phyloP scores from a whole-genome alignment of 768 basidiomycete genomes.

The Pleurotus cornucopiae region DNA sequence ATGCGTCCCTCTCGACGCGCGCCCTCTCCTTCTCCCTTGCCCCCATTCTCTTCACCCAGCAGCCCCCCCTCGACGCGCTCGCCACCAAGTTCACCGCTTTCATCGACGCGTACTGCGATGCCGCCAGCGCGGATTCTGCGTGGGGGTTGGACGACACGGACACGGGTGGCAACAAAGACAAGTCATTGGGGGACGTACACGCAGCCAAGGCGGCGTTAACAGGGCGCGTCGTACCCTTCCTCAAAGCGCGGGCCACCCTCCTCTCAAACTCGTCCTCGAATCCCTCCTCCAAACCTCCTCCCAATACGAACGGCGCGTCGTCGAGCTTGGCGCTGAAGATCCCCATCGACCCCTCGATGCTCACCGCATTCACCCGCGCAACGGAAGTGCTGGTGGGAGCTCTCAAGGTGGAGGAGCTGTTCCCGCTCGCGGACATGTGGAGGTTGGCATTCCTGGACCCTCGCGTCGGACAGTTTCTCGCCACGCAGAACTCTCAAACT shows the following conservation, averaged over 20 bases:
- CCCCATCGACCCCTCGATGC: no score
- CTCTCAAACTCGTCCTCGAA: slow-evolving; percentile 27
- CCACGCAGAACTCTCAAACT: slow-evolving; percentile 20
- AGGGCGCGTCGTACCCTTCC: slow-evolving; percentile 52
- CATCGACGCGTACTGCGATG: slow-evolving; percentile 36
- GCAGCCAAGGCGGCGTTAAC: slow-evolving; percentile 36
- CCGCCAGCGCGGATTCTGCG: no score
- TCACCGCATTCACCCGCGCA: no score
- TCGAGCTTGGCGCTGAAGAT: no score
- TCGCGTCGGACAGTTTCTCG: slow-evolving; percentile 45
- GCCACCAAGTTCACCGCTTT: slow-evolving; percentile 57
- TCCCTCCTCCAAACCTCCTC: no score
- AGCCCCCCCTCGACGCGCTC: slow-evolving; percentile 65
- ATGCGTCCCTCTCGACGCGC: slow-evolving; percentile 56
- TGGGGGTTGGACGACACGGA: slow-evolving; percentile 9
- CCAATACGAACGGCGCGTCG: no score
- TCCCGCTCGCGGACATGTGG: slow-evolving; percentile 84
- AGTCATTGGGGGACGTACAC: no score
- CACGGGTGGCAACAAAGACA: slow-evolving; percentile 25
- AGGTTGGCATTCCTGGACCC: slow-evolving; percentile 70
- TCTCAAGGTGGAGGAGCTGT: slow-evolving; percentile 26
- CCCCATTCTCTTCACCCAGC: slow-evolving; percentile 73
- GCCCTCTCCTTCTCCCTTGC: slow-evolving; percentile 58
- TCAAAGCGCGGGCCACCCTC: slow-evolving; percentile 54
- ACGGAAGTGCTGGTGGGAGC: no score